Base-by-base conservation (phyloP, 768 basidiomycete genomes). In the Gymnopilus junonius region DNA sequence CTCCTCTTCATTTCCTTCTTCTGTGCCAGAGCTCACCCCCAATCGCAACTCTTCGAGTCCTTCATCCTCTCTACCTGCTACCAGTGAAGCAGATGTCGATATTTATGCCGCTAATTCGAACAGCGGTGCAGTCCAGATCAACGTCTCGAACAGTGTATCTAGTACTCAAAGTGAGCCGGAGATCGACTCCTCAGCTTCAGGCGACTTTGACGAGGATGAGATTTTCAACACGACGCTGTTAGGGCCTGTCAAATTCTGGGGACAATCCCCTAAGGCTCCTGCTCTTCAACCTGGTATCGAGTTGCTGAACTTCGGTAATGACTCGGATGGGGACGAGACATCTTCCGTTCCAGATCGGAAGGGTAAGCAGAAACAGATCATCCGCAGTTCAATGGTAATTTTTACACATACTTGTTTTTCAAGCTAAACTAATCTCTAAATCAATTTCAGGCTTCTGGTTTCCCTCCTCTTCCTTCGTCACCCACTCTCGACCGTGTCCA, bases 31-130 rank as follows among this genome's bases (percentile, higher is more conserved):
- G 53, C 81, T 91, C 31, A 86, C 84, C 8, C 86, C 89, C 0
- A 86, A 86, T 69, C 72, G 78, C 40, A 86, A 82, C 66, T 89
- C 89, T 2, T 91, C 89, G 10, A 91, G 89, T 68, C 88, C 89
- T 1, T 83, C 83, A 14, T 73, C 73, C 12, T 76, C 77, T 10
- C 69, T 74, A 34, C 78, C 75, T 53, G 71, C 78, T 8, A 80
- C 78, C 5, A 80, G 79, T 58, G 80, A 81, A 40, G 69, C 76
- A 61, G 79, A 77, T 43, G 63, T 74, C 40, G 75, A 76, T 45
- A 71, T 69, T 48, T 68, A 62, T 43, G 68, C 67, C 4, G 59
- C 58, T 12, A 67, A 65, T 61, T 57, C 57, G 15, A 62, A 54
- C 4, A 46, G 40, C 34, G 53, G 31, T 34, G 23, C 56, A 21